A percentile compares a stretch with the other conserved stretches of the same genome.
These are phyloP conservation scores for Phytophthora colocasiae DNA, from an alignment of 352 stramenopile species.

Conservation along the genomic window DNA sequence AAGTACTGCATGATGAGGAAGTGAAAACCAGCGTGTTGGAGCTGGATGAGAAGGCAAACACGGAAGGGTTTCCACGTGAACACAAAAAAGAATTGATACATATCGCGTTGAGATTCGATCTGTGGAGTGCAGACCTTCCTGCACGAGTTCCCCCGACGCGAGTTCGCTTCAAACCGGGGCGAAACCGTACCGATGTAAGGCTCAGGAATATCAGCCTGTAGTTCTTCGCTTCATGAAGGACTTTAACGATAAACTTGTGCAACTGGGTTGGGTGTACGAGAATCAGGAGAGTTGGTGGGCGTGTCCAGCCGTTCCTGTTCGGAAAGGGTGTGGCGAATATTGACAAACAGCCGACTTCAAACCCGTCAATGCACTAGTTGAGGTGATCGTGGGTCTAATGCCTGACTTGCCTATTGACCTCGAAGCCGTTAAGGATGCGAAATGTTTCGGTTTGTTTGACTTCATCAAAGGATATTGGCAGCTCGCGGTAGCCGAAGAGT, in stretches of 20 bases:
- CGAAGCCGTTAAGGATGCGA: not conserved
- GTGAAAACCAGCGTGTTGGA: not conserved
- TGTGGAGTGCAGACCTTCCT: constrained; percentile 25
- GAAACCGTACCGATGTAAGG: constrained; percentile 30
- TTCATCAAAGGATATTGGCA: not conserved
- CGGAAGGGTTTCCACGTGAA: not conserved
- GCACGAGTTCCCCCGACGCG: constrained; percentile 11
- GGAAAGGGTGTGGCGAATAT: not conserved
- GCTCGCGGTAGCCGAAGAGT: not conserved
- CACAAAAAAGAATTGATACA: not conserved
- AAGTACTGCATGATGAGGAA: not conserved
- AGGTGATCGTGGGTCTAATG: too few relatives aligned
- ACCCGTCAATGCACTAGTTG: too few relatives aligned
- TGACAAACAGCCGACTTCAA: too few relatives aligned
- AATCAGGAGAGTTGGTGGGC: constrained; percentile 30
- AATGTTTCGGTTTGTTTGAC: not conserved
- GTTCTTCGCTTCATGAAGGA: constrained; percentile 22
- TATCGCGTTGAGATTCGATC: constrained; percentile 11
- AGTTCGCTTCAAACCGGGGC: too few relatives aligned
- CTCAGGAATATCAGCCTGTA: constrained; percentile 26
- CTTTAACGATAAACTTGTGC: constrained; percentile 30
- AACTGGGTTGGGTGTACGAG: constrained; percentile 35
- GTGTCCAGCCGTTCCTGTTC: constrained; percentile 16
- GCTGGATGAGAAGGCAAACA: not conserved
- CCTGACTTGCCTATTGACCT: too few relatives aligned